Evolutionary conservation across 768 basidiomycete species (phyloP).

Genomic region (Auriculariales sp.): DNA sequence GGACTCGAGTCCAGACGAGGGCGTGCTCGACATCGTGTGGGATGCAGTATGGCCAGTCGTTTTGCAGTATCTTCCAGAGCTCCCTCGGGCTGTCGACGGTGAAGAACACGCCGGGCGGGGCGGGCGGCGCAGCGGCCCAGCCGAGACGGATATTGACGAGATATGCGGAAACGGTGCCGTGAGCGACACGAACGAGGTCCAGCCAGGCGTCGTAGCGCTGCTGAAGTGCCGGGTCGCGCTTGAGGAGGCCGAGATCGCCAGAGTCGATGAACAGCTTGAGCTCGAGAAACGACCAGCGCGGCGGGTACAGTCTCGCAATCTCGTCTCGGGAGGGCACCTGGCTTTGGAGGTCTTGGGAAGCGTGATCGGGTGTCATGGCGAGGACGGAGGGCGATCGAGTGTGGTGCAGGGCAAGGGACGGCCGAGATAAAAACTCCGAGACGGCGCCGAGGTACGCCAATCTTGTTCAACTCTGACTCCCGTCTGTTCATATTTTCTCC

Average conservation of each 20-base stretch:
- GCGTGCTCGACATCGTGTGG: constrained; percentile 61
- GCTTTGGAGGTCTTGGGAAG: background rate
- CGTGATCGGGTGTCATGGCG: too few species aligned
- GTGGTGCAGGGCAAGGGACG: background rate
- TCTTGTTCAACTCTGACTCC: too few species aligned
- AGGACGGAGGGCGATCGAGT: too few species aligned
- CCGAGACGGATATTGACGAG: constrained; percentile 52
- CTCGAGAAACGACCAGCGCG: constrained; percentile 62
- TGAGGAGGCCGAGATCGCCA: constrained; percentile 69
- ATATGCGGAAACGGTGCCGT: constrained; percentile 60
- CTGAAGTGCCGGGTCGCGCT: constrained; percentile 59
- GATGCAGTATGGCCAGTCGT: constrained; percentile 87
- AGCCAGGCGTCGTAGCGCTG: constrained; percentile 48
- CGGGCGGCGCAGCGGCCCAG: constrained; percentile 34
- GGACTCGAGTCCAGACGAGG: constrained; percentile 64
- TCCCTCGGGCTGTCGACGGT: constrained; percentile 42
- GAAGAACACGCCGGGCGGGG: constrained; percentile 33
- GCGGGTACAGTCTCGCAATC: constrained; percentile 50
- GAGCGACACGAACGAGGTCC: constrained; percentile 33
- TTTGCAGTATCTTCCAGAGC: constrained; percentile 55
- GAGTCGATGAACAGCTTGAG: constrained; percentile 67
- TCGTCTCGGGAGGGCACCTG: constrained; percentile 46
- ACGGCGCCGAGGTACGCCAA: too few species aligned
- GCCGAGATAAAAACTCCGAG: background rate
- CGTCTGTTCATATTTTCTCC: too few species aligned